phyloP scores from a whole-genome alignment of 257 asterid genomes.

The Solanum sejunctum region DNA sequence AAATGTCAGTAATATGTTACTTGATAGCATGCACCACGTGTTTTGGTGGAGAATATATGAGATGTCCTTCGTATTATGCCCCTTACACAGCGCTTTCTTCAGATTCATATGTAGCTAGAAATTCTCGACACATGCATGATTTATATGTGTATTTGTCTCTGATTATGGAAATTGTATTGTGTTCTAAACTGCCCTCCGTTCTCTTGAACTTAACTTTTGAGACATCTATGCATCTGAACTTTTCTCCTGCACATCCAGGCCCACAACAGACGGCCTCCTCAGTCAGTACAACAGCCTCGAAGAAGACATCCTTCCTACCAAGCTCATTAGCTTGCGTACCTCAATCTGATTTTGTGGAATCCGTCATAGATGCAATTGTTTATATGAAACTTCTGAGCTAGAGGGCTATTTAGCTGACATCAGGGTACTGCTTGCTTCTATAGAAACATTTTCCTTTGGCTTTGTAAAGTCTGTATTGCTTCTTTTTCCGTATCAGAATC shows the following conservation, averaged over 20 bases:
- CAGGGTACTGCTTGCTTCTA: neutral
- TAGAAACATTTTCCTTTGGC: neutral
- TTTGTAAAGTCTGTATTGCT: neutral
- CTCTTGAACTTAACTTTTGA: neutral
- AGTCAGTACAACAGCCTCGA: conserved; percentile 55
- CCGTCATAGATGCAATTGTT: neutral
- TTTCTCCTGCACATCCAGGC: conserved; percentile 33
- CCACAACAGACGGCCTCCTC: conserved; percentile 70
- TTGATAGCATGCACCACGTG: neutral
- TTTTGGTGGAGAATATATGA: neutral
- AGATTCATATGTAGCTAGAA: neutral
- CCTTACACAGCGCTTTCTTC: neutral
- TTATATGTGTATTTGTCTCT: neutral
- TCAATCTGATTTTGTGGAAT: neutral
- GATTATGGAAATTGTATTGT: neutral
- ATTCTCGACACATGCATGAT: neutral
- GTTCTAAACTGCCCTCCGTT: neutral
- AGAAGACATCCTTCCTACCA: conserved; percentile 30
- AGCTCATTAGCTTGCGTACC: conserved; percentile 21
- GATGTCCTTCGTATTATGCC: neutral
- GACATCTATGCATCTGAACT: neutral
- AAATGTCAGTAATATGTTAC: neutral
- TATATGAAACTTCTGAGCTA: neutral
- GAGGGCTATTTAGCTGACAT: neutral
- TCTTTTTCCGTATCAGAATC: neutral